Base-by-base conservation (phyloP, 2,329 filamentous ascomycete species). In the Sphaerostilbella broomeana region DNA sequence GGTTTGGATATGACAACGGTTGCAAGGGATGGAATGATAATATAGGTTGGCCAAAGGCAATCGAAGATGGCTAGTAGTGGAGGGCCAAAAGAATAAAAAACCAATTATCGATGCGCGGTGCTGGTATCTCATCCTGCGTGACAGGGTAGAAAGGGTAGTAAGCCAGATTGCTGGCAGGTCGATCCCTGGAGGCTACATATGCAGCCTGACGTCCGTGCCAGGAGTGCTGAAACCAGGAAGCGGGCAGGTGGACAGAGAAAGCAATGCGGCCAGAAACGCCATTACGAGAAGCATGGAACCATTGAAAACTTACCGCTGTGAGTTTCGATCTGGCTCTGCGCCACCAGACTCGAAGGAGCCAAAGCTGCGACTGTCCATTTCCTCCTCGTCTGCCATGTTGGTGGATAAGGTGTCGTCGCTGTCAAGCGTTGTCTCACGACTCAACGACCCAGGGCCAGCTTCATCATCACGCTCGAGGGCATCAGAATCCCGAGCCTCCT, bases 401-500 rank as follows among this genome's bases (percentile, higher is more conserved):
- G 50, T 47, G 19, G 60, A 61, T 18, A 39, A 49, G 22, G 51
- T 45, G 38, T 49, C 54, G 38, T 62, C 60, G 51, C 57, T 60
- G 25, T 56, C 57, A 47, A 59, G 57, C 56, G 63, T 61, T 45
- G 33, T 21, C 52, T 55, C 65, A 51, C 47, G 65, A 57, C 52
- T 69, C 52, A 46, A 60, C 55, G 48, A 60, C 48, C 51, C 63
- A 55, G 37, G 51, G 26, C 51, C 48, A 44, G 51, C 54, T 45
- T 60, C 50, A 46, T 60, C 36, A 44, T 55, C 44, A 50, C 46
- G 35, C 47, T 52, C 52, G 40, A 43, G 52, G 40, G 54, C 50
- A 29, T 52, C 51, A 9, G 48, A 38, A 59, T 68, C 50, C 58
- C 59, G 47, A 11, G 68, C 66, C 35, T 64, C 59, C 39, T 70